Evolutionary conservation across 2,329 filamentous ascomycete species (phyloP), one percentile per base, ranked within the genome.

Genomic region (Xylariales sp.): DNA sequence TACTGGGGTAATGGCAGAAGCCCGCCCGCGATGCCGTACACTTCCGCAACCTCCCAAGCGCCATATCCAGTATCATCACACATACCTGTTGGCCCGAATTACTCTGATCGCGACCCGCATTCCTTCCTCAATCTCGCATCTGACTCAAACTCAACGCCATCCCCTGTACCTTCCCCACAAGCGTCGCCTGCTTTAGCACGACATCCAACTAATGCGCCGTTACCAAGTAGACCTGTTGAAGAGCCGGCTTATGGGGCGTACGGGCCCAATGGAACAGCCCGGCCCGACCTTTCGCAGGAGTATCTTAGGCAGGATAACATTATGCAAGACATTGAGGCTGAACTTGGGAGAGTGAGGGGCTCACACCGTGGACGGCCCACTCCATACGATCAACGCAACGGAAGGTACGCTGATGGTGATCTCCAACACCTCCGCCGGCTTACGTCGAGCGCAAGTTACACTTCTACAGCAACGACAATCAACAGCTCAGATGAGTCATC

Each of bases 161-260:
- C 86, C 1, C 82, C 83, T 5, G 65, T 82, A 39, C 80, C 82
- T 6, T 85, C 85, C 0, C 82, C 85, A 3, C 81, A 80, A 54
- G 75, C 81, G 30, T 81, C 83, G 5, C 79, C 83, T 1, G 81
- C 84, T n/a, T 75, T 88, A 10, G 82, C 83, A 67, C 82, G 87
- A 59, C 86, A 89, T 65, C 87, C 88, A 1, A 90, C 88, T 16
- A 85, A 89, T 76, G 83, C 88, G 63, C 84, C 88, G 49, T 78
- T 90, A 54, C 85, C 87, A n/a, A 87, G 80, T 65, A 83, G 85
- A 53, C 87, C 83, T 52, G 80, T 82, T 70, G 83, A 83, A 9
- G 79, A 81, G 54, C 69, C 83, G 45, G 77, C 80, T 3, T 83
- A 85, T 65, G 80, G 83, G 49, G 76, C 76, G 1, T 78, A 79